Evolutionary conservation across 495 filamentous ascomycete species (phyloP).

Genomic region (Hyaloscypha hepaticicola): DNA sequence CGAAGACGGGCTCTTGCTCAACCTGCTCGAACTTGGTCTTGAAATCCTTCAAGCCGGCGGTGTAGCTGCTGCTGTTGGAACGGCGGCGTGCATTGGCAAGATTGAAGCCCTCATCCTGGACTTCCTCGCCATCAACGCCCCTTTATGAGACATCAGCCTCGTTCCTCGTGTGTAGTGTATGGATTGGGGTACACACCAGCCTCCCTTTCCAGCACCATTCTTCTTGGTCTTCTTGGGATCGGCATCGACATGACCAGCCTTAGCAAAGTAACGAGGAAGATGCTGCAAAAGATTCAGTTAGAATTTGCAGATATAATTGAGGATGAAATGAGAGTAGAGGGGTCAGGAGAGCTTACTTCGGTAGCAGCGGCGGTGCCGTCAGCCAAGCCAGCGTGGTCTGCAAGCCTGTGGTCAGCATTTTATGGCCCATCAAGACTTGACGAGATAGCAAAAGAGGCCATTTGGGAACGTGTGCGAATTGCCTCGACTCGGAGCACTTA

Average conservation of each 20-base stretch:
- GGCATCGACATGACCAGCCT: slow-evolving; percentile 74
- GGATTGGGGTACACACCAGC: slow-evolving; percentile 66
- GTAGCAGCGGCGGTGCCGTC: slow-evolving; percentile 57
- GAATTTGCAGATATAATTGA: not conserved
- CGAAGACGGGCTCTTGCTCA: slow-evolving; percentile 84
- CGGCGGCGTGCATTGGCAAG: slow-evolving; percentile 85
- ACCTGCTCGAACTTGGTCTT: slow-evolving; percentile 88
- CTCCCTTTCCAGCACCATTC: slow-evolving; percentile 87
- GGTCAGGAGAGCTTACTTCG: slow-evolving; percentile 12
- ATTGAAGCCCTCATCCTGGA: slow-evolving; percentile 76
- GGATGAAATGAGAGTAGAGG: slow-evolving; percentile 22
- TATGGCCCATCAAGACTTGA: not conserved
- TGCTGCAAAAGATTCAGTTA: slow-evolving; percentile 49
- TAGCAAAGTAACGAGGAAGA: slow-evolving; percentile 88
- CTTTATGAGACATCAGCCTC: slow-evolving; percentile 43
- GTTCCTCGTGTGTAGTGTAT: slow-evolving; percentile 4
- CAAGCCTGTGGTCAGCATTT: not conserved
- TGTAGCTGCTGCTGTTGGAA: slow-evolving; percentile 80
- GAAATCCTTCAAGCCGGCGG: slow-evolving; percentile 60
- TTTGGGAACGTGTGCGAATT: not conserved
- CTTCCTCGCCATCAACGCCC: slow-evolving; percentile 81
- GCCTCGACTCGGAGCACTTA: too few species aligned
- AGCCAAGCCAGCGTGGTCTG: slow-evolving; percentile 64
- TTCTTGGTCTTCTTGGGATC: slow-evolving; percentile 96
- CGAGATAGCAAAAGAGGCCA: not conserved